Evolutionary conservation across 2,329 filamentous ascomycete genomes (phyloP), one percentile per base, ranked within the genome.

Genomic region (Fusarium sp.): DNA sequence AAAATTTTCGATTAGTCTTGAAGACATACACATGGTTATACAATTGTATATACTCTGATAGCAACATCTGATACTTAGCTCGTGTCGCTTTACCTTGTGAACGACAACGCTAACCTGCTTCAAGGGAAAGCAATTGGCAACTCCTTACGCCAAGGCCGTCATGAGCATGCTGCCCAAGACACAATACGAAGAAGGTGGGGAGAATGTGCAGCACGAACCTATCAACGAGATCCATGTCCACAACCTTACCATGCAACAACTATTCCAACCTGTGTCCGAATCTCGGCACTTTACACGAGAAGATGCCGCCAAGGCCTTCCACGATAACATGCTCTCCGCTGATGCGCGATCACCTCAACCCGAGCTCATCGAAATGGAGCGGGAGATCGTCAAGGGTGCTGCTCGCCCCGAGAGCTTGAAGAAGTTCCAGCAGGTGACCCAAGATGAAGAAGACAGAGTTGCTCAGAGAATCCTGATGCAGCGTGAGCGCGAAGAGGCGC

Each of bases 1-100:
- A 86, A 84, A 85, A 87, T 88, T 89, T 90, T 90, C 94, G 94
- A 97, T 98, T 97, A 97, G 94, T 98, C 94, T 97, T 96, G 84
- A 97, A 97, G 93, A 98, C 93, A 78, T 81, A 57, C 76, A 88
- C 83, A 88, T 95, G 92, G 91, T 97, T 94, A 94, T 83, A 90
- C 58, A 19, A 19, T 58, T 67, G 48, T 75, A 71, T 68, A 68
- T 61, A 56, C 61, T 70, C 73, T 72, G 71, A 56, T 65, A 45
- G 26, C 55, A 58, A 55, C 53, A 53, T 60, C 49, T 32, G 41
- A 47, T 19, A 35, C 12, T 35, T 43, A 11, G 31, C 67, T 38
- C 52, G 47, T 45, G 39, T 50, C 25, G 15, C 26, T 43, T 13
- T 35, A 7, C 28, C 42, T 42, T 15, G 6, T 22, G 13, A 6